Conservation (phyloP, 2,329 filamentous ascomycete species). For the Hypoxylon sp. region DNA sequence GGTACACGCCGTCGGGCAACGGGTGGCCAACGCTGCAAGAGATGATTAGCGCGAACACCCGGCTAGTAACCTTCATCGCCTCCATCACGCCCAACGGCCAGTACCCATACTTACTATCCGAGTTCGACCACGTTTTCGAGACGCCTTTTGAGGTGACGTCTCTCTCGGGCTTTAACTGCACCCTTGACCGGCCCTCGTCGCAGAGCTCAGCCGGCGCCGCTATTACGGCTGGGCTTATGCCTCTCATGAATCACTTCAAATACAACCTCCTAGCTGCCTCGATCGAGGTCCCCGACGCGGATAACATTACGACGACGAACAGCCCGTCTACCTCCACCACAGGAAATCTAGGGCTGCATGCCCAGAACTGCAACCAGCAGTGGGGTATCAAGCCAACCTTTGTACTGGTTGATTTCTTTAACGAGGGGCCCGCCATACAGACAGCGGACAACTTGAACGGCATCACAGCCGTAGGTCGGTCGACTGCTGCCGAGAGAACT, state of each 20-base stretch:
- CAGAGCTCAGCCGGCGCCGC: conserved; percentile 67
- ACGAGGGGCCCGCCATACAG: conserved; percentile 77
- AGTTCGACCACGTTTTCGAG: conserved; percentile 80
- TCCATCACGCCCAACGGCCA: conserved; percentile 59
- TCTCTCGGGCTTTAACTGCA: conserved; percentile 79
- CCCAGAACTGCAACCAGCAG: conserved; percentile 66
- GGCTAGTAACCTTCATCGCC: conserved; percentile 81
- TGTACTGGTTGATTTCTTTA: conserved; percentile 85
- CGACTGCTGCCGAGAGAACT: conserved; percentile 36
- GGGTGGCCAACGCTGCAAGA: conserved; percentile 79
- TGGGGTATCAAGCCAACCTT: conserved; percentile 79
- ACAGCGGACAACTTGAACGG: conserved; percentile 79
- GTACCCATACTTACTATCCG: conserved; percentile 73
- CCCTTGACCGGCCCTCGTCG: conserved; percentile 73
- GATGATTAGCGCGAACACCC: conserved; percentile 73
- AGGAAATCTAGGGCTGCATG: conserved; percentile 70
- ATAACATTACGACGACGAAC: conserved; percentile 75
- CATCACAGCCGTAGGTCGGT: conserved; percentile 60
- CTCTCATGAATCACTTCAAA: conserved; percentile 86
- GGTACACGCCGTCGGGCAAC: conserved; percentile 65
- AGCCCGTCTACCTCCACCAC: conserved; percentile 66
- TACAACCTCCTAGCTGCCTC: conserved; percentile 69
- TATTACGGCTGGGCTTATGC: conserved; percentile 71
- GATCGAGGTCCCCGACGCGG: conserved; percentile 74
- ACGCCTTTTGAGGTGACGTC: conserved; percentile 77